These are phyloP conservation scores for Tremella yokohamensis DNA, from an alignment of 768 basidiomycete species.

Conservation along the genomic window DNA sequence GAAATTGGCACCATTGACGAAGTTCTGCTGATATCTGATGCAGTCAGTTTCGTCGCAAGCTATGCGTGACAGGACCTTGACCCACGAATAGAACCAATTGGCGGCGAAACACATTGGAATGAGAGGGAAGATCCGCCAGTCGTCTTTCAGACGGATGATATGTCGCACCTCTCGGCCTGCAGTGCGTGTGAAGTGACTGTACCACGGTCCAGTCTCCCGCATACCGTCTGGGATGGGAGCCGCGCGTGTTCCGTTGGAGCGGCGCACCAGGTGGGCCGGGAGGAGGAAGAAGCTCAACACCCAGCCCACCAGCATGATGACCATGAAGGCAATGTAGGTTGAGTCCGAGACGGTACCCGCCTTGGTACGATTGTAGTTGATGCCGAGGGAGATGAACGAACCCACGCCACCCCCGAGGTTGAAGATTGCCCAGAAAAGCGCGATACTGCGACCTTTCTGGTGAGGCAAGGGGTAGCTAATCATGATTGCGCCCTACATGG, in stretches of 20 bases:
- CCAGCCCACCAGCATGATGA: constrained; percentile 13
- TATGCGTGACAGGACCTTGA: too few species aligned
- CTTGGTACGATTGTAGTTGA: constrained; percentile 3
- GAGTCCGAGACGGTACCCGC: constrained; percentile 8
- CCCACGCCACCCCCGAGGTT: constrained; percentile 9
- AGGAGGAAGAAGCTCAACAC: constrained; percentile 4
- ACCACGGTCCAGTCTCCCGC: constrained; percentile 1
- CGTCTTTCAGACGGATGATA: constrained; percentile 7
- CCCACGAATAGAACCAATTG: constrained; percentile 9
- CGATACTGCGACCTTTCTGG: constrained; percentile 12
- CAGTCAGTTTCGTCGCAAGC: too few species aligned
- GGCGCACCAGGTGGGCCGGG: constrained; percentile 9
- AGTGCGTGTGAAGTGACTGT: neutral
- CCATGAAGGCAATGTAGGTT: constrained; percentile 10
- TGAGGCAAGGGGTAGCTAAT: constrained; percentile 9
- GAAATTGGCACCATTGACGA: neutral
- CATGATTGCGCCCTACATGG: constrained; percentile 6
- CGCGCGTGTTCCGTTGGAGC: constrained; percentile 4
- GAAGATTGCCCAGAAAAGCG: constrained; percentile 11
- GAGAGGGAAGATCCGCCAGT: constrained; percentile 9
- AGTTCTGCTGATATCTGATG: too few species aligned
- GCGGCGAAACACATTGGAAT: constrained; percentile 11
- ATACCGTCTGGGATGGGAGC: constrained; percentile 4
- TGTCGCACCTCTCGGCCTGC: constrained; percentile 1
- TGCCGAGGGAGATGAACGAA: constrained; percentile 7